Evolutionary conservation across 106 monocot species (phyloP), one percentile per base, ranked within the genome.

Genomic region (Phalaenopsis aphrodite): DNA sequence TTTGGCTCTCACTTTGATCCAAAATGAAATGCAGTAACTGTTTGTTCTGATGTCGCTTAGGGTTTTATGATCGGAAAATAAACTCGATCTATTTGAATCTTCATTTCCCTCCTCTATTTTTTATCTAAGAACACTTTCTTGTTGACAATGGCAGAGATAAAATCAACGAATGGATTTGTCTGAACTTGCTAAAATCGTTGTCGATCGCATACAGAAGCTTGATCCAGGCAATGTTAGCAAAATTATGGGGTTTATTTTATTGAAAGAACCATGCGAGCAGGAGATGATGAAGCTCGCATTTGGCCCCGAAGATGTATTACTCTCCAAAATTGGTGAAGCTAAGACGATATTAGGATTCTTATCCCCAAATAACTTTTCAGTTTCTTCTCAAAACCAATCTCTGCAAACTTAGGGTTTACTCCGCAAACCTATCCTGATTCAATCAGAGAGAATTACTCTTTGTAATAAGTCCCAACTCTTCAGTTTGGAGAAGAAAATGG

Each of bases 241-340:
- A 82, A 89, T 89, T 48, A 56, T 89, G 38, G 95, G 91, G 7
- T 89, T 83, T 75, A 79, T 95, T 23, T 75, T 93, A 23, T 47
- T 93, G 17, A 88, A 72, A 30, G 81, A 88, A 21, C 81, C 88
- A 14, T 72, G 41, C 15, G 81, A 89, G 42, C 67, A 87, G 48
- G 89, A 93, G 81, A 84, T 91, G 77, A 49, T 86, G 17, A 82
- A 84, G 41, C 67, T 97, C 11, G 96, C 91, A 16, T 83, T 86
- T 78, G 86, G 86, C 38, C 83, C 89, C 5, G 91, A 91, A 9
- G 78, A 78, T 5, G 39, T 55, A 19, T 72, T 95, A 8, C 69
- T 83, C 23, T 83, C 86, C n/a, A 84, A 82, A 30, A 83, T 94
- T 7, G 79, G 76, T 7, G 89, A 94, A 21, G 83, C 84, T 3